These are phyloP conservation scores for Penicillium rolfsii DNA, from an alignment of 2,329 filamentous ascomycete genomes.

Conservation along the genomic window DNA sequence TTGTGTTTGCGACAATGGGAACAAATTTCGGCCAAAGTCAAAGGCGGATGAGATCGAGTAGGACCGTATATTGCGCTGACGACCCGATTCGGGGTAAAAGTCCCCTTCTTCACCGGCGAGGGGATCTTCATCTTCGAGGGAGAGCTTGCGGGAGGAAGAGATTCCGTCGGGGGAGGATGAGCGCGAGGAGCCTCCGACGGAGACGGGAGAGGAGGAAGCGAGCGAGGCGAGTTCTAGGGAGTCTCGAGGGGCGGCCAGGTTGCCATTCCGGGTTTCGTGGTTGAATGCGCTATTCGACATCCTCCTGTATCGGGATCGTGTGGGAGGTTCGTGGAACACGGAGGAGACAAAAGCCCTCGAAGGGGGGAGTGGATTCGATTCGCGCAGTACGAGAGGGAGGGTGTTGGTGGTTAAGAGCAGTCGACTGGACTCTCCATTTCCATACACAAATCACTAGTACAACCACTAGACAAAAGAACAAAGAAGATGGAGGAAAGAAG, in stretches of 20 bases:
- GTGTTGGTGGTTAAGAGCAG: slow-evolving; percentile 11
- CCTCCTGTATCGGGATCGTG: slow-evolving; percentile 6
- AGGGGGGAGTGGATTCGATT: background rate
- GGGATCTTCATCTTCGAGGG: slow-evolving; percentile 84
- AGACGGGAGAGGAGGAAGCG: slow-evolving; percentile 76
- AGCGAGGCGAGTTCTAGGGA: slow-evolving; percentile 95
- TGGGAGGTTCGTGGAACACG: background rate
- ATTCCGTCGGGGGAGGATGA: slow-evolving; percentile 79
- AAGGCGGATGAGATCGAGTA: slow-evolving; percentile 93
- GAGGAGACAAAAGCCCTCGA: background rate
- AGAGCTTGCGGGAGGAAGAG: slow-evolving; percentile 88
- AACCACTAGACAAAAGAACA: background rate
- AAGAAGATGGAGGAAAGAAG: slow-evolving; percentile 2
- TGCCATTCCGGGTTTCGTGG: slow-evolving; percentile 35
- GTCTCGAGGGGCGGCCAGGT: slow-evolving; percentile 66
- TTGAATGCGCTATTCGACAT: slow-evolving; percentile 42
- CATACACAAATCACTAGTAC: background rate
- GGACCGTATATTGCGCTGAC: slow-evolving; percentile 63
- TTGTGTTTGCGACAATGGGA: slow-evolving; percentile 83
- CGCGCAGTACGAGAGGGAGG: background rate
- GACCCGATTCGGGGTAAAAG: slow-evolving; percentile 53
- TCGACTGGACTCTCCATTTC: slow-evolving; percentile 19
- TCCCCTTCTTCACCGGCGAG: slow-evolving; percentile 58
- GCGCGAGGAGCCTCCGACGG: slow-evolving; percentile 66
- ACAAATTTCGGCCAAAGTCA: slow-evolving; percentile 91